Evolutionary conservation across 2,329 filamentous ascomycete species (phyloP).

Genomic region (Knufia fluminis): DNA sequence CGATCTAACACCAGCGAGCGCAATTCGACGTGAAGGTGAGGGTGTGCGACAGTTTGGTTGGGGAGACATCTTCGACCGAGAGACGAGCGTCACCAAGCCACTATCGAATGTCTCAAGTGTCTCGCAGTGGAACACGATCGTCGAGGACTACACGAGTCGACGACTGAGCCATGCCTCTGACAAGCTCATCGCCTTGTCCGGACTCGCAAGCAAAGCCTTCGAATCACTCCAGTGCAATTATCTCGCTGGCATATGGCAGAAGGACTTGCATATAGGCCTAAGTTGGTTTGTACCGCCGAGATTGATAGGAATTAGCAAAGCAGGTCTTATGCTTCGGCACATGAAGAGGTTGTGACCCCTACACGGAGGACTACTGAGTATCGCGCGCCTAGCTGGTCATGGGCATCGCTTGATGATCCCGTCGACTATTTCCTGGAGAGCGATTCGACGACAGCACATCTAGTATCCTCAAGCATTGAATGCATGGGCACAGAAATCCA

Average conservation of each 20-base stretch:
- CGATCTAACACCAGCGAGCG: not conserved
- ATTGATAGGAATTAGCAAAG: too few relatives aligned
- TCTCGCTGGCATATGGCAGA: not conserved
- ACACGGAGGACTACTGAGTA: not conserved
- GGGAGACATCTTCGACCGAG: not conserved
- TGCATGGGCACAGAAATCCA: not conserved
- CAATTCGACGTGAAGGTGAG: not conserved
- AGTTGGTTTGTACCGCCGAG: not conserved
- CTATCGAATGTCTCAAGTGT: not conserved
- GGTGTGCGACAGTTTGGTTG: too few relatives aligned
- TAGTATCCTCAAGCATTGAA: not conserved
- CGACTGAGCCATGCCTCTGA: not conserved
- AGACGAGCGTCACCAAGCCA: not conserved
- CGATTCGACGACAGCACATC: not conserved
- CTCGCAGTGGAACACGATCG: not conserved
- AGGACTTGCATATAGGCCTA: not conserved
- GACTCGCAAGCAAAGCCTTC: not conserved
- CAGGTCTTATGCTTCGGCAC: too few relatives aligned
- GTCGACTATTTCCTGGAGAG: not conserved
- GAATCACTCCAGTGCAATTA: not conserved
- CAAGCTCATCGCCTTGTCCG: constrained; percentile 1
- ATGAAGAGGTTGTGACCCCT: not conserved
- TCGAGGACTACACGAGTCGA: not conserved
- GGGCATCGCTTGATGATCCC: not conserved
- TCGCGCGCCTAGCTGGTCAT: not conserved